Evolutionary conservation across 2,329 filamentous ascomycete genomes (phyloP), one percentile per base, ranked within the genome.

Genomic region (Achaetomium macrosporum): DNA sequence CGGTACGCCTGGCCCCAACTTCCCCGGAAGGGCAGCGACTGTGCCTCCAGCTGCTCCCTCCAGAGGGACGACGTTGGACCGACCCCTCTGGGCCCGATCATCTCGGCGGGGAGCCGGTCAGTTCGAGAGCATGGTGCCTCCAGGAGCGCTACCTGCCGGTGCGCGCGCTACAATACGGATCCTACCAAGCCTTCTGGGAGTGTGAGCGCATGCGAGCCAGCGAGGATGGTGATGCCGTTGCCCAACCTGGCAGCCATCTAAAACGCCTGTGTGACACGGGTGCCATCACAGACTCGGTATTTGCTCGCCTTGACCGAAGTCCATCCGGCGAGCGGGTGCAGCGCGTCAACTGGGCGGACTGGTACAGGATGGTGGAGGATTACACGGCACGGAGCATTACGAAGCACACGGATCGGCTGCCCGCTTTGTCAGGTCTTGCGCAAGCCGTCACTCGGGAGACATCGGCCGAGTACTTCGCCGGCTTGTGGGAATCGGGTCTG

Each of bases 391-490:
- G 62, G 16, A 42, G 51, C 13, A 54, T 68, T 16, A 62, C 66
- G 2, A 57, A 56, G 9, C 39, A 55, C 12, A 58, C 53, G 6
- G 65, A 67, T 44, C 62, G 61, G 20, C 54, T 68, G 25, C 48
- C 59, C 2, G 65, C 64, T 9, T 40, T 67, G 39, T 58, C 61
- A n/a, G 64, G 64, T 19, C 35, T 68, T 15, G 61, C 62, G 7
- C 56, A 53, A 16, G 50, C 53, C 12, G 35, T 63, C 2, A 49
- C 40, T 16, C 19, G 39, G 8, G 29, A 48, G 11, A 57, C 53
- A 2, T 37, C 47, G 2, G 57, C 51, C 15, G 53, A 48, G 11
- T 64, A 65, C 44, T 19, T 65, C 2, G 59, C 57, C 9, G 63
- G 63, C 1, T 37, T 65, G 13, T 65, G 63, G 63, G 54, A 49